Base-by-base conservation (phyloP, 164 flowering plant genomes). In the Amborella trichopoda region DNA sequence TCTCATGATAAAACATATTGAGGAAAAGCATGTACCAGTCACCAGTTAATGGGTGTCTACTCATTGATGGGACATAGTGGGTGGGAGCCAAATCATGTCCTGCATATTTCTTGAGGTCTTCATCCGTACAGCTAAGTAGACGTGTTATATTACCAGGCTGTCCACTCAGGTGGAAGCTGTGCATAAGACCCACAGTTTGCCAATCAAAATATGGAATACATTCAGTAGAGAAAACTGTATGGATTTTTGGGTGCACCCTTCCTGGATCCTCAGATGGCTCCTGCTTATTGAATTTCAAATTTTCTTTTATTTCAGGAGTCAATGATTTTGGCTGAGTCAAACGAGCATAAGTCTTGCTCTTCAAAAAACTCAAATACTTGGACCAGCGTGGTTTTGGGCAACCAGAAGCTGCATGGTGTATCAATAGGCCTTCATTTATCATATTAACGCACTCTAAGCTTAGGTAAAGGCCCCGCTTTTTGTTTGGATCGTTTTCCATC, bases 61-160 rank as follows among this genome's bases (percentile, higher is more conserved):
- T 87, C 99, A 93, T 84, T 32, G 99, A 93, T 60, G 99, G 99
- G 51, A 88, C 99, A 68, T 88, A 78, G 67, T 93, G 99, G 4
- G 99, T 93, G 28, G 96, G 96, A 50, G 96, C 99, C 33, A 93
- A 68, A 68, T 88, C 84, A 58, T 77, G 95, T 52, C 96, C 95
- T 40, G 39, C 54, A 50, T 93, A 93, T 37, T 61, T 18, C 65
- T 73, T 73, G 46, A 93, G 60, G 46, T 82, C 95, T 55, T 80
- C 78, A 53, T 88, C 87, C 9, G 95, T 82, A 67, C 99, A 93
- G 71, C 96, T 88, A 22, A 93, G 81, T 61, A 93, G 95, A 23
- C 99, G 72, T 13, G 99, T 87, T 34, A 93, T 70, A 59, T 80
- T 79, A 50, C 96, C 99, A 41, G 96, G 99, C 70, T 93, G 96